Evolutionary conservation across 805 yeast genomes (phyloP).

Genomic region (Sugiyamaella boreocaroliniensis): DNA sequence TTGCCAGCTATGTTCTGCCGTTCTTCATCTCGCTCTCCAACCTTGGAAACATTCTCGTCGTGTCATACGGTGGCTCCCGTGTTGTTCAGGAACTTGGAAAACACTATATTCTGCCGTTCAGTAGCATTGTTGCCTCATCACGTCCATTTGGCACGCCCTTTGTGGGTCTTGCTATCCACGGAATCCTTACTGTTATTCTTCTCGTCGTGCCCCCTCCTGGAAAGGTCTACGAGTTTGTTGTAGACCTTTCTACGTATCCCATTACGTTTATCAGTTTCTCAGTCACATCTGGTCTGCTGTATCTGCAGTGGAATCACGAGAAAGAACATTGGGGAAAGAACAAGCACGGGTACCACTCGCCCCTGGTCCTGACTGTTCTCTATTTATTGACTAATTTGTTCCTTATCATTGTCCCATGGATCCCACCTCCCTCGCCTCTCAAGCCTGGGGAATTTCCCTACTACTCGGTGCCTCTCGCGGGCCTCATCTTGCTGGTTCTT

Average conservation of each 20-base stretch:
- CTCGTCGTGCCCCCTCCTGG: constrained; percentile 55
- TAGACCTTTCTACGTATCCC: constrained; percentile 58
- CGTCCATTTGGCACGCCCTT: constrained; percentile 34
- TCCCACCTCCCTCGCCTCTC: constrained; percentile 41
- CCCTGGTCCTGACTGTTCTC: constrained; percentile 27
- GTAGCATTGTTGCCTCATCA: constrained; percentile 39
- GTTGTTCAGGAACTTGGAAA: constrained; percentile 53
- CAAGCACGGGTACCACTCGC: constrained; percentile 27
- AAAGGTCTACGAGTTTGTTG: constrained; percentile 56
- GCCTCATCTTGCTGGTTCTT: constrained; percentile 38
- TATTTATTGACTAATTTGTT: constrained; percentile 44
- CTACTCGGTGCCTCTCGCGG: constrained; percentile 52
- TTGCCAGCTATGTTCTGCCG: constrained; percentile 46
- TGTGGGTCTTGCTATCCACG: constrained; percentile 46
- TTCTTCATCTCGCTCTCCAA: constrained; percentile 54
- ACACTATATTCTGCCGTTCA: constrained; percentile 45
- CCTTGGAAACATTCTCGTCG: constrained; percentile 59
- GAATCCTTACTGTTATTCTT: constrained; percentile 49
- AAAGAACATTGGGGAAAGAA: constrained; percentile 38
- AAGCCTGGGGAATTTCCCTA: constrained; percentile 40
- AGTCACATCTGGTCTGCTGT: constrained; percentile 47
- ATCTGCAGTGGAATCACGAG: constrained; percentile 39
- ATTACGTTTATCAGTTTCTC: constrained; percentile 52
- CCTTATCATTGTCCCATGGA: constrained; percentile 49
- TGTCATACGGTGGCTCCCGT: constrained; percentile 52